phyloP scores from a whole-genome alignment of 768 basidiomycete species.

The Serendipita indica region DNA sequence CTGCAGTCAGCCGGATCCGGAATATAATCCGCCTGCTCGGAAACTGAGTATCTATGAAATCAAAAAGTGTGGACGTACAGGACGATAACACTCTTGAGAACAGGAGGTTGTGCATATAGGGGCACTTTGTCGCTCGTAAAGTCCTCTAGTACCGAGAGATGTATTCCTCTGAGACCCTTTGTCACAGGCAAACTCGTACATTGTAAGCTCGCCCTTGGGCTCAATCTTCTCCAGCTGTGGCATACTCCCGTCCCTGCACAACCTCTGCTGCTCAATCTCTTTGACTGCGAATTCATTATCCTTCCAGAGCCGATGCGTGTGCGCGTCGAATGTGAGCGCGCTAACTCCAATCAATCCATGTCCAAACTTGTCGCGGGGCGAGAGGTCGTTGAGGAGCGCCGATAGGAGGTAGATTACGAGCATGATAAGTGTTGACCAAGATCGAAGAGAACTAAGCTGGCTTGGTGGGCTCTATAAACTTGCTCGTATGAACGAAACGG shows the following conservation, averaged over 20 bases:
- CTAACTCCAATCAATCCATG: too few relatives aligned
- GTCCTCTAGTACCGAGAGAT: not conserved
- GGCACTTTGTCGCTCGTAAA: not conserved
- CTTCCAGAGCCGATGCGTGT: not conserved
- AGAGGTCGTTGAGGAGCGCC: too few relatives aligned
- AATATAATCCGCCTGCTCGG: slow-evolving; percentile 1
- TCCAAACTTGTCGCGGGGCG: too few relatives aligned
- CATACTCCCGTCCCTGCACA: not conserved
- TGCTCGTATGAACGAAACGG: too few relatives aligned
- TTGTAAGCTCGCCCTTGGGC: not conserved
- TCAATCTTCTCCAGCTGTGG: not conserved
- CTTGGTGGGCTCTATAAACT: too few relatives aligned
- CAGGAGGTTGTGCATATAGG: not conserved
- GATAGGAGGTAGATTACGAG: too few relatives aligned
- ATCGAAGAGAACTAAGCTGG: too few relatives aligned
- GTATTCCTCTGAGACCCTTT: not conserved
- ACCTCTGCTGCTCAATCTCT: not conserved
- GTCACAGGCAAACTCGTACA: not conserved
- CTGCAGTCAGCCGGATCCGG: not conserved
- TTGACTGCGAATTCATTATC: not conserved
- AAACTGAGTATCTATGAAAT: not conserved
- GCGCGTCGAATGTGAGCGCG: not conserved
- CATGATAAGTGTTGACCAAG: too few relatives aligned
- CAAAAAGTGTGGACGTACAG: not conserved
- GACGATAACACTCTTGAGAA: not conserved